phyloP scores from a whole-genome alignment of 208 protist genomes.

The Acanthamoeba castellanii region DNA sequence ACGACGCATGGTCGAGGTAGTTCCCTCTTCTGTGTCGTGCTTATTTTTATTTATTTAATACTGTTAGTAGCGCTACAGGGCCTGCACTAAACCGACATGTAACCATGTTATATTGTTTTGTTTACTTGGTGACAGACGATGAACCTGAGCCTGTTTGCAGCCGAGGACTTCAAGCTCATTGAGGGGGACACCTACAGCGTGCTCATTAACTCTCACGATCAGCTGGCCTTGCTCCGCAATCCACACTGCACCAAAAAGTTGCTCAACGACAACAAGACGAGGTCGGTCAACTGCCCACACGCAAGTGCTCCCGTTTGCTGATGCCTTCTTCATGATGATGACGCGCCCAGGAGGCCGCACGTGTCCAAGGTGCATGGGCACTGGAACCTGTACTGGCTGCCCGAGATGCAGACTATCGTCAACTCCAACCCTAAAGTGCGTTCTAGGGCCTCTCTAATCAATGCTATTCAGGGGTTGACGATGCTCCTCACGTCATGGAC shows the following conservation, averaged over 20 bases:
- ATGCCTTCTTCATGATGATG: not conserved
- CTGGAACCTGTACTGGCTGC: slow-evolving; percentile 51
- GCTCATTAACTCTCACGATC: not conserved
- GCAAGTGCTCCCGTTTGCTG: not conserved
- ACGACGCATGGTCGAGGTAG: not conserved
- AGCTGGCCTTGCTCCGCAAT: not conserved
- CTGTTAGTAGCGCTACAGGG: no score
- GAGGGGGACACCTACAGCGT: not conserved
- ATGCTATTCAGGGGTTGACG: not conserved
- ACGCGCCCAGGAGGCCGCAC: not conserved
- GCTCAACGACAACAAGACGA: not conserved
- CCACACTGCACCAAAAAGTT: not conserved
- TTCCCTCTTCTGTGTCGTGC: not conserved
- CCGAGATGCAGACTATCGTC: slow-evolving; percentile 13
- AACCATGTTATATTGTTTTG: no score
- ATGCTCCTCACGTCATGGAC: not conserved
- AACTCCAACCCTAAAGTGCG: slow-evolving; percentile 10
- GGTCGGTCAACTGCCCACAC: not conserved
- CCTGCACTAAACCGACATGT: no score
- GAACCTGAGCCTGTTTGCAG: not conserved
- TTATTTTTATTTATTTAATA: not conserved
- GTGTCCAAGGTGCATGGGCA: not conserved
- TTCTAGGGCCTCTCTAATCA: not conserved
- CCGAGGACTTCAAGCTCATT: not conserved
- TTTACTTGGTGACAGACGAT: not conserved